Conservation (phyloP, 2,329 filamentous ascomycete species). For the Hypocreales sp. region DNA sequence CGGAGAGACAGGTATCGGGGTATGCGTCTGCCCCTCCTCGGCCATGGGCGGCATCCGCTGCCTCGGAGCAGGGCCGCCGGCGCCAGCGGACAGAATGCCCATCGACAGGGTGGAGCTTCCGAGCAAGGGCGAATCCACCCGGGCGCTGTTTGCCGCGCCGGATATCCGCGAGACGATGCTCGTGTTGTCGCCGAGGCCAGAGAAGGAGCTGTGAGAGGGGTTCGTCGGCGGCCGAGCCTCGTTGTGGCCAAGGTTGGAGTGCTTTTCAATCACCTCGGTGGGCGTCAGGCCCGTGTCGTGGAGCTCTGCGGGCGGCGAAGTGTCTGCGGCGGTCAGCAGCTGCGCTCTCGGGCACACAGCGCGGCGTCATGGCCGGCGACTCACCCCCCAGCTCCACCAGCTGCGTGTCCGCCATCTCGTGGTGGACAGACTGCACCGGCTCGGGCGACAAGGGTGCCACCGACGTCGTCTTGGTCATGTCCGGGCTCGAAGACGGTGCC, state of each 20-base stretch:
- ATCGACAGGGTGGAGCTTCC: background rate
- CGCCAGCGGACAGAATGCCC: too few species aligned
- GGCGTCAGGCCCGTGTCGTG: slow-evolving; percentile 24
- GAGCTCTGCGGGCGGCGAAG: slow-evolving; percentile 27
- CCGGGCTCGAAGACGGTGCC: slow-evolving; percentile 19
- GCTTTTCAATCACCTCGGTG: slow-evolving; percentile 21
- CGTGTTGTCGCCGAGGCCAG: slow-evolving; percentile 8
- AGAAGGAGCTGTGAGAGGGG: slow-evolving; percentile 7
- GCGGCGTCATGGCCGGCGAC: too few species aligned
- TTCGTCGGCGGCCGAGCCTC: slow-evolving; percentile 6
- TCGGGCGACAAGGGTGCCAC: slow-evolving; percentile 3
- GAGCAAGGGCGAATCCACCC: slow-evolving; percentile 3
- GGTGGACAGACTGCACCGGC: slow-evolving; percentile 2
- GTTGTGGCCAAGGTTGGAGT: slow-evolving; percentile 10
- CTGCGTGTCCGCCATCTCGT: slow-evolving; percentile 27
- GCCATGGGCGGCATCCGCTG: background rate
- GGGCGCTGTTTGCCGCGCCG: slow-evolving; percentile 3
- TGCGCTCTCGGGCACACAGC: background rate
- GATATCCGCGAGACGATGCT: slow-evolving; percentile 14
- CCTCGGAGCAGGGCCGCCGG: background rate
- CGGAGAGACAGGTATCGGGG: slow-evolving; percentile 10
- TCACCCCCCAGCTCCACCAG: slow-evolving; percentile 33
- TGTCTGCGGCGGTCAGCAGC: slow-evolving; percentile 17
- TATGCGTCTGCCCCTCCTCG: background rate
- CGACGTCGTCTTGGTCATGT: slow-evolving; percentile 19